A percentile compares a stretch with the other conserved stretches of the same genome.
Evolutionary conservation across 1,284 basidiomycete species (phyloP).

Genomic region (Neonothopanus nambi): DNA sequence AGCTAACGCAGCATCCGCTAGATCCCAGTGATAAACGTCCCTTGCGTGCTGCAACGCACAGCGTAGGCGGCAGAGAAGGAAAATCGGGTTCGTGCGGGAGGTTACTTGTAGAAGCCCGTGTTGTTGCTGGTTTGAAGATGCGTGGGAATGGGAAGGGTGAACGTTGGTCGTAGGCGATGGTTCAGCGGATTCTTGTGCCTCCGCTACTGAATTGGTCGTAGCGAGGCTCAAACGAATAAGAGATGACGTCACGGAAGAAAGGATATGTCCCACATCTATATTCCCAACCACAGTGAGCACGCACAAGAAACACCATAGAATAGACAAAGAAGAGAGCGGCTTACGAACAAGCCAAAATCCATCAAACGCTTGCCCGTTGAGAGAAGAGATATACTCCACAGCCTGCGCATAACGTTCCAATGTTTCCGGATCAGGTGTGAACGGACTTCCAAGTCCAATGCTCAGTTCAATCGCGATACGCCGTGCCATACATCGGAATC

Average conservation of each 20-base stretch:
- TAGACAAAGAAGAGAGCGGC: slow-evolving; percentile 1
- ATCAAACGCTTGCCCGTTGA: slow-evolving; percentile 22
- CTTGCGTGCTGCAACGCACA: slow-evolving; percentile 19
- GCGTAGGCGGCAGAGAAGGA: slow-evolving; percentile 22
- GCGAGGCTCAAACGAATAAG: slow-evolving; percentile 26
- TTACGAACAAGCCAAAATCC: slow-evolving; percentile 25
- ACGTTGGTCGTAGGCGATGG: too few species aligned
- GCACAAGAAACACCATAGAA: not conserved
- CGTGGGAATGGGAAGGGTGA: too few species aligned
- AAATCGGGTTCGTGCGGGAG: slow-evolving; percentile 22
- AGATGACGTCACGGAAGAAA: slow-evolving; percentile 26
- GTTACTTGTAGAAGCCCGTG: slow-evolving; percentile 15
- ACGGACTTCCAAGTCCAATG: slow-evolving; percentile 27
- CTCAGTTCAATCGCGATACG: slow-evolving; percentile 25
- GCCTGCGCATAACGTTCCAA: slow-evolving; percentile 24
- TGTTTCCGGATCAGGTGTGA: slow-evolving; percentile 25
- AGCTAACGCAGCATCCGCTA: slow-evolving; percentile 22
- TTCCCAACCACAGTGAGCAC: not conserved
- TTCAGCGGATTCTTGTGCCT: too few species aligned
- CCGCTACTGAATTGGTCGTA: slow-evolving; percentile 14
- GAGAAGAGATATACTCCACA: slow-evolving; percentile 23
- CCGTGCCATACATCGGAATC: slow-evolving; percentile 27
- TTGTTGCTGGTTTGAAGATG: not conserved
- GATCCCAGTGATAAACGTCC: slow-evolving; percentile 22
- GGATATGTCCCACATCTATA: slow-evolving; percentile 26